Evolutionary conservation across 2,329 filamentous ascomycete species (phyloP).

Genomic region (Phaeoacremonium minimum): DNA sequence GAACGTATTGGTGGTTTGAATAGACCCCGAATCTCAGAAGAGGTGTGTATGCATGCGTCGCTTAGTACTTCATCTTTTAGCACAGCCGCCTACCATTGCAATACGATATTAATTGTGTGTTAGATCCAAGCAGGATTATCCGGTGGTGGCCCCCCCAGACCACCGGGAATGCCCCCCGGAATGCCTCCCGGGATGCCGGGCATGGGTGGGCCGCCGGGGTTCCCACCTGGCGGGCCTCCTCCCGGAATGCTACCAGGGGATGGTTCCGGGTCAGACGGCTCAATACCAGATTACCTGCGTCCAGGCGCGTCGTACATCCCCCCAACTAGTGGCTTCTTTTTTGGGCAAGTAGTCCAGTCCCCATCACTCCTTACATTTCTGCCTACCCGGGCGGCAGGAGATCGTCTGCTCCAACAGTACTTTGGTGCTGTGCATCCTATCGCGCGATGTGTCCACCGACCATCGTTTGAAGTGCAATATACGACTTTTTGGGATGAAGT

Average conservation of each 20-base stretch:
- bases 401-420: constrained; percentile 63
- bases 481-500: constrained; percentile 62
- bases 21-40: constrained; percentile 65
- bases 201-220: constrained; percentile 5
- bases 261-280: constrained; percentile 18
- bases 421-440: constrained; percentile 65
- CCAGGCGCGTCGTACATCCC: constrained; percentile 64
- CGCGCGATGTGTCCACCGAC: constrained; percentile 62
- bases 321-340: constrained; percentile 64
- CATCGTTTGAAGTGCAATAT: constrained; percentile 63
- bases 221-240: constrained; percentile 12
- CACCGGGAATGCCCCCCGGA: not conserved
- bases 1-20: constrained; percentile 72
- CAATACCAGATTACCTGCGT: constrained; percentile 51
- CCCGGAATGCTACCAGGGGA: constrained; percentile 7
- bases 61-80: not conserved
- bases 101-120: too few relatives aligned
- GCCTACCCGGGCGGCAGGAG: constrained; percentile 51
- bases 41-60: constrained; percentile 42
- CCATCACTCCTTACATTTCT: constrained; percentile 55
- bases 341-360: constrained; percentile 45
- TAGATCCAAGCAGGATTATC: constrained; percentile 30
- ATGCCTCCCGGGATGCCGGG: too few relatives aligned
- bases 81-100: not conserved
- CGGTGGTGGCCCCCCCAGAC: constrained; percentile 9